phyloP scores from a whole-genome alignment of 2,329 filamentous ascomycete genomes.

The Lasiodiplodia theobromae region DNA sequence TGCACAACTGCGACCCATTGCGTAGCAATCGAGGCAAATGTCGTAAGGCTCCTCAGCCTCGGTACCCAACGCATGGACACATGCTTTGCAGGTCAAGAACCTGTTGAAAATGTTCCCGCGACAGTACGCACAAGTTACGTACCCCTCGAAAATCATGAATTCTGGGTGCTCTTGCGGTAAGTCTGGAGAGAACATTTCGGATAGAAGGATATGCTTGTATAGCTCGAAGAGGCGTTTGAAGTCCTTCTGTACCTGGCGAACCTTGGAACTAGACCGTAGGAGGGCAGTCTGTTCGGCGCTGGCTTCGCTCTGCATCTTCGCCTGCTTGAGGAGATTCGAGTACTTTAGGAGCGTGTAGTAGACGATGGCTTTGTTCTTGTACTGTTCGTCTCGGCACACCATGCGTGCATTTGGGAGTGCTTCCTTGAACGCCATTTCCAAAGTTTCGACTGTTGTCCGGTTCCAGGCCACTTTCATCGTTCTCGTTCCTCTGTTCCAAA shows the following conservation, averaged over 20 bases:
- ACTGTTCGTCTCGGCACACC: conserved; percentile 96
- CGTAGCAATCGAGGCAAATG: conserved; percentile 97
- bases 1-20: conserved; percentile 92
- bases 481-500: conserved; percentile 95
- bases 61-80: conserved; percentile 70
- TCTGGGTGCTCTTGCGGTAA: conserved; percentile 73
- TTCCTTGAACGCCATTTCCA: conserved; percentile 85
- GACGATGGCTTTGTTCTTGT: conserved; percentile 97
- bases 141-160: conserved; percentile 82
- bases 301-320: conserved; percentile 62
- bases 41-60: conserved; percentile 89
- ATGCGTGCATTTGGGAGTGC: conserved; percentile 87
- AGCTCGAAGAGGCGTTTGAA: conserved; percentile 82
- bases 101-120: conserved; percentile 96
- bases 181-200: conserved; percentile 81
- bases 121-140: conserved; percentile 95
- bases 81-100: conserved; percentile 90
- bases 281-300: conserved; percentile 46
- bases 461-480: conserved; percentile 99
- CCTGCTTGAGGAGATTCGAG: conserved; percentile 62
- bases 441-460: conserved; percentile 87
- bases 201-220: conserved; percentile 79
- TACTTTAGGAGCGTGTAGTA: conserved; percentile 89
- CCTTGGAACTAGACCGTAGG: conserved; percentile 54
- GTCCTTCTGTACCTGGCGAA: conserved; percentile 78